A percentile compares a stretch with the other conserved stretches of the same genome.
Evolutionary conservation across 768 basidiomycete species (phyloP).

Genomic region (Dendrothele bispora): DNA sequence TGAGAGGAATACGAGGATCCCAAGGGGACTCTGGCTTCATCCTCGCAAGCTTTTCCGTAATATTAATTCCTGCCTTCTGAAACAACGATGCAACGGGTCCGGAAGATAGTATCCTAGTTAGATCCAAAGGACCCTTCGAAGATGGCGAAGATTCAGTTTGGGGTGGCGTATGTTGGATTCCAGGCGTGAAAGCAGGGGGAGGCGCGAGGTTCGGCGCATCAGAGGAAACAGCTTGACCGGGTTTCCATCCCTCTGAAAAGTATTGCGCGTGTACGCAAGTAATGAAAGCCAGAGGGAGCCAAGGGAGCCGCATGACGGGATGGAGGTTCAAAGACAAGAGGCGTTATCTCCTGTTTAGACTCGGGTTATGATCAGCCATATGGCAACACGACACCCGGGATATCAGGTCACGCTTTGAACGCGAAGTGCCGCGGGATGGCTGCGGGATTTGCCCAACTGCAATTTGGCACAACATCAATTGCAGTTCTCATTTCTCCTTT

Average conservation of each 20-base stretch:
- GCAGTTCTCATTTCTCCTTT: too few species aligned
- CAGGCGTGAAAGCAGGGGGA: conserved; percentile 20
- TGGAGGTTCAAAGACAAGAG: conserved; percentile 14
- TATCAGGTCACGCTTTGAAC: not conserved
- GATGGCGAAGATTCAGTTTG: conserved; percentile 23
- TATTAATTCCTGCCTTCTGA: conserved; percentile 64
- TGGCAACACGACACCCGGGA: not conserved
- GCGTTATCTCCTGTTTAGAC: not conserved
- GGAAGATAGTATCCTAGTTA: conserved; percentile 47
- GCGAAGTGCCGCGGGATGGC: too few species aligned
- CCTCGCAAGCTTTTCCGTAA: conserved; percentile 52
- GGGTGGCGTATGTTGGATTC: conserved; percentile 17
- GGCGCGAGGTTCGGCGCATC: conserved; percentile 10
- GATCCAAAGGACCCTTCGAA: conserved; percentile 32
- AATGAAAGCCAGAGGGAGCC: conserved; percentile 36
- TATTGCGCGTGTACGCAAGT: conserved; percentile 58
- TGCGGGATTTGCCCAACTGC: too few species aligned
- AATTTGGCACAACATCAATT: too few species aligned
- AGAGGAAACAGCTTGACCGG: conserved; percentile 57
- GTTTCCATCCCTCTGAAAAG: conserved; percentile 80
- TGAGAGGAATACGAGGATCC: conserved; percentile 74
- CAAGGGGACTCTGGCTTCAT: conserved; percentile 38
- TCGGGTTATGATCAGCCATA: not conserved
- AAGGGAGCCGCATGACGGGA: conserved; percentile 52
- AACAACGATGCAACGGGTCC: conserved; percentile 57